Evolutionary conservation across 2,329 filamentous ascomycete species (phyloP), one percentile per base, ranked within the genome.

Genomic region (Aspergillus pseudonomiae): DNA sequence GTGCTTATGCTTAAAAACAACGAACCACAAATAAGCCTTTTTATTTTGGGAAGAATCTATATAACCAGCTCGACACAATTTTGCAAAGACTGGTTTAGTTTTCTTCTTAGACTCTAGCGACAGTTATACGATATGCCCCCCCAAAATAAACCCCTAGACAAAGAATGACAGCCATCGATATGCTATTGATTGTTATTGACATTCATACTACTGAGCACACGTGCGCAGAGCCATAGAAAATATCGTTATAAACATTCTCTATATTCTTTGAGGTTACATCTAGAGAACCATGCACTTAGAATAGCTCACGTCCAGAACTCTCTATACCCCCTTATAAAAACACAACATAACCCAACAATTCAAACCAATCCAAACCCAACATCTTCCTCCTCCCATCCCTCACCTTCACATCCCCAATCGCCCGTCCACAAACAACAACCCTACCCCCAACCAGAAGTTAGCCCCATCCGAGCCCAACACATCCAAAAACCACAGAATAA

Each of bases 401-500:
- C 30, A 32, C 9, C 30, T 32, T 32, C 9, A 32, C 30, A 32
- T 32, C 30, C 9, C 30, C 30, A 32, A 32, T 32, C 30, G 30
- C 30, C 30, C 30, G 30, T 32, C 2, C 30, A 32, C 30, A 32
- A 32, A 32, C 36, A 41, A 41, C 36, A 41, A 41, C 16, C 36
- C 4, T 41, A 7, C 14, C 36, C 36, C 36, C 3, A 32, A 11
- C 11, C 9, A 32, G 30, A 32, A 32, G 9, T 32, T 4, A 32
- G 30, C 30, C 10, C 30, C 30, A 32, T 10, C 30, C 30, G 9
- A 32, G 30, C 30, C 30, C 30, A 32, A 32, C 30, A 2, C 6
- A 39, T 26, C 82, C 79, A 62, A 82, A 75, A 59, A 67, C 56
- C 1, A 60, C 9, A 10, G 39, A 36, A n/a, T 60, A 62, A 82